These are phyloP conservation scores for Monascus purpureus DNA, from an alignment of 495 filamentous ascomycete species.

Conservation along the genomic window DNA sequence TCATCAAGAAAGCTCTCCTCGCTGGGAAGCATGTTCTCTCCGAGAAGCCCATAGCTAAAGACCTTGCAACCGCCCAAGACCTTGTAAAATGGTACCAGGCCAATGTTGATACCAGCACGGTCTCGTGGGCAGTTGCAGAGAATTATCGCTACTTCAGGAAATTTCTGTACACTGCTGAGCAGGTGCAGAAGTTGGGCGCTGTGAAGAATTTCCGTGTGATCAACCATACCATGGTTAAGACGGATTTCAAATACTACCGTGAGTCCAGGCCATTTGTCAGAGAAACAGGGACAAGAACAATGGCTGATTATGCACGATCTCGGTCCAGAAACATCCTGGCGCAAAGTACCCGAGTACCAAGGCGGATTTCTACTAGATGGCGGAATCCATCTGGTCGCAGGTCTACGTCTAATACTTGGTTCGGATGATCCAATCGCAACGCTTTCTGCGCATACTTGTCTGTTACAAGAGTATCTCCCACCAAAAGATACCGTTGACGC, in stretches of 20 bases:
- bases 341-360: slow-evolving; percentile 55
- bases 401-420: slow-evolving; percentile 44
- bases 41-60: slow-evolving; percentile 71
- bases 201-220: slow-evolving; percentile 50
- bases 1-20: slow-evolving; percentile 33
- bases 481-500: slow-evolving; percentile 65
- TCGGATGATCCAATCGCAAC: slow-evolving; percentile 25
- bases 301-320: slow-evolving; percentile 3
- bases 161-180: slow-evolving; percentile 40
- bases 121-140: slow-evolving; percentile 55
- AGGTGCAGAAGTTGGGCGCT: slow-evolving; percentile 45
- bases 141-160: slow-evolving; percentile 56
- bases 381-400: slow-evolving; percentile 61
- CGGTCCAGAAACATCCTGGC: slow-evolving; percentile 50
- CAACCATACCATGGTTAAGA: slow-evolving; percentile 38
- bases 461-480: slow-evolving; percentile 47
- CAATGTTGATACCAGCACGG: slow-evolving; percentile 30
- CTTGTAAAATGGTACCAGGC: slow-evolving; percentile 48
- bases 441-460: slow-evolving; percentile 44
- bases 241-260: slow-evolving; percentile 45
- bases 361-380: slow-evolving; percentile 71
- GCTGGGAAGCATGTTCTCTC: slow-evolving; percentile 70
- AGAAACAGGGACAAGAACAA: slow-evolving; percentile 2
- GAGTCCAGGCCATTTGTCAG: slow-evolving; percentile 7
- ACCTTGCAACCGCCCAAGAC: slow-evolving; percentile 44